A percentile compares a stretch with the other conserved stretches of the same genome.
Evolutionary conservation across 2,329 filamentous ascomycete genomes (phyloP).

Genomic region (Stachybotrys echinatus): DNA sequence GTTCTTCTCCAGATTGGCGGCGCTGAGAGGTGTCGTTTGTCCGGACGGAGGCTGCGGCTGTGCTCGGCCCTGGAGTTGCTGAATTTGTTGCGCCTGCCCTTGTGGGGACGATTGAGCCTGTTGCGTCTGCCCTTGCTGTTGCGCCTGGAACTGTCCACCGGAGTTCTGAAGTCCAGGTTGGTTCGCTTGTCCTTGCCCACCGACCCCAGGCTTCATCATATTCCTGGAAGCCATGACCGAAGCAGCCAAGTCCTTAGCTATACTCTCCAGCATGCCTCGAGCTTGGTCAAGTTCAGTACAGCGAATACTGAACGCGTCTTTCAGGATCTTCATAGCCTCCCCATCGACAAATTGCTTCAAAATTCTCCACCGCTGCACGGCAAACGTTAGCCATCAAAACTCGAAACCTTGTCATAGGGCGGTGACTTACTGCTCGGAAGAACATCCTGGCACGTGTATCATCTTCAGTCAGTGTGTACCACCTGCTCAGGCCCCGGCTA

Average conservation of each 20-base stretch:
- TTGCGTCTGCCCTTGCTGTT: slow-evolving; percentile 24
- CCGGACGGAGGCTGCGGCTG: slow-evolving; percentile 12
- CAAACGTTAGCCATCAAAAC: slow-evolving; percentile 23
- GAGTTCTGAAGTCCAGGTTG: slow-evolving; percentile 22
- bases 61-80: slow-evolving; percentile 15
- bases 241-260: slow-evolving; percentile 46
- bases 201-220: slow-evolving; percentile 16
- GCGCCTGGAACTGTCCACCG: slow-evolving; percentile 20
- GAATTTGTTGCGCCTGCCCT: slow-evolving; percentile 20
- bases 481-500: slow-evolving; percentile 36
- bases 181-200: slow-evolving; percentile 7
- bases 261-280: slow-evolving; percentile 42
- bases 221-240: too few relatives aligned
- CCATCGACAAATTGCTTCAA: slow-evolving; percentile 48
- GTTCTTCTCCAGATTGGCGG: slow-evolving; percentile 47
- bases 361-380: slow-evolving; percentile 44
- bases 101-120: slow-evolving; percentile 22
- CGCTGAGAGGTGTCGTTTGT: slow-evolving; percentile 31
- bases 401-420: neutral
- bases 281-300: slow-evolving; percentile 45
- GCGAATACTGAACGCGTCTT: slow-evolving; percentile 46
- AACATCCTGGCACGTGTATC: slow-evolving; percentile 46
- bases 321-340: slow-evolving; percentile 38
- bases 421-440: slow-evolving; percentile 43
- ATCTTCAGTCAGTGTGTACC: slow-evolving; percentile 44